Conservation (phyloP, 2,329 filamentous ascomycete species). For the Penicillium brevicompactum region DNA sequence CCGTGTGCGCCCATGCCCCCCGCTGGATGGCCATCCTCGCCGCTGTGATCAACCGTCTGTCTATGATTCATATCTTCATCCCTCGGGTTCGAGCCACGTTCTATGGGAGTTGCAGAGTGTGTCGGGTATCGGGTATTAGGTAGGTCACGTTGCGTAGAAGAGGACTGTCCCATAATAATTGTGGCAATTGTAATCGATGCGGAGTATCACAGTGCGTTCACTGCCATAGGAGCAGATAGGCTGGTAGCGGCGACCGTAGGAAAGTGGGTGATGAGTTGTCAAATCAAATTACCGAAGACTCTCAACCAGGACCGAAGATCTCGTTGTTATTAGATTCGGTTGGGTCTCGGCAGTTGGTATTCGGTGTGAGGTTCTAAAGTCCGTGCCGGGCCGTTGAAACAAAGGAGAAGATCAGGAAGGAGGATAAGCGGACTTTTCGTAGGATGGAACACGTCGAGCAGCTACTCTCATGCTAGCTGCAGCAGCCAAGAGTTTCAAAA, state of each 20-base stretch:
- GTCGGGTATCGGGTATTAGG: constrained; percentile 30
- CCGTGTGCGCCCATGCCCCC: constrained; percentile 18
- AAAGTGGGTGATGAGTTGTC: neutral
- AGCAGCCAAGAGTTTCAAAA: constrained; percentile 14
- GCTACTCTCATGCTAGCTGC: constrained; percentile 10
- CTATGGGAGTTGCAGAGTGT: constrained; percentile 20
- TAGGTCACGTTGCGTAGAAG: constrained; percentile 43
- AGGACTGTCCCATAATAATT: constrained; percentile 48
- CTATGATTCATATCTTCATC: constrained; percentile 40
- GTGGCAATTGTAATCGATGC: constrained; percentile 17
- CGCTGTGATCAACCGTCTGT: constrained; percentile 29
- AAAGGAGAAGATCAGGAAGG: constrained; percentile 10
- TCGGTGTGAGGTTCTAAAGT: constrained; percentile 3
- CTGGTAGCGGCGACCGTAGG: constrained; percentile 14
- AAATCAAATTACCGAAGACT: neutral
- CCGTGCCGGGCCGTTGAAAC: constrained; percentile 8
- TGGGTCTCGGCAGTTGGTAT: neutral
- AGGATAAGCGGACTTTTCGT: neutral
- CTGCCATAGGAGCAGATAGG: constrained; percentile 30
- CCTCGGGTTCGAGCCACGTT: constrained; percentile 29
- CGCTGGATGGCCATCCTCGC: constrained; percentile 20
- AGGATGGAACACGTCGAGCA: constrained; percentile 8
- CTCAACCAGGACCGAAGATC: neutral
- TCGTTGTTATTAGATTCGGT: neutral
- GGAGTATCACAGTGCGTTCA: constrained; percentile 28